Evolutionary conservation across 495 filamentous ascomycete genomes (phyloP).

Genomic region (Penicillium angulare): DNA sequence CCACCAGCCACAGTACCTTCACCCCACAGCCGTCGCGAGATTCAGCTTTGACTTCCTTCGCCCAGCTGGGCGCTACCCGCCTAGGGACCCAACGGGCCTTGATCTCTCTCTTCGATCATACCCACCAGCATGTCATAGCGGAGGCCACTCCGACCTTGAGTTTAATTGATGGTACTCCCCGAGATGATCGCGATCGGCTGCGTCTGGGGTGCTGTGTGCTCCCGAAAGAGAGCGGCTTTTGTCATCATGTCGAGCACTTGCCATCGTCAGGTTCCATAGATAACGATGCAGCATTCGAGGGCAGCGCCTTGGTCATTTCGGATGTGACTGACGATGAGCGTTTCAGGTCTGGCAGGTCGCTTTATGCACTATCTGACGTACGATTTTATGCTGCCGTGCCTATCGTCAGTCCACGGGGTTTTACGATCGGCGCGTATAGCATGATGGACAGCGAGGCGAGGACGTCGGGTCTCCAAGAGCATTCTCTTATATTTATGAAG

Average conservation of each 20-base stretch:
- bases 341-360: too few relatives aligned
- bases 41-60: conserved; percentile 56
- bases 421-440: conserved; percentile 59
- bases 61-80: conserved; percentile 56
- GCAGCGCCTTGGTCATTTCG: conserved; percentile 8
- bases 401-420: conserved; percentile 53
- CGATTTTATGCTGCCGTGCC: conserved; percentile 60
- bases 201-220: conserved; percentile 42
- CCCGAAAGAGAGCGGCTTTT: conserved; percentile 40
- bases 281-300: too few relatives aligned
- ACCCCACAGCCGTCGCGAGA: conserved; percentile 41
- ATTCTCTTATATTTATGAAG: conserved; percentile 28
- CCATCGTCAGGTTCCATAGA: too few relatives aligned
- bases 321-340: conserved; percentile 22
- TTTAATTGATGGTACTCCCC: conserved; percentile 10
- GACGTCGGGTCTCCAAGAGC: conserved; percentile 9
- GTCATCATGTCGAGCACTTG: conserved; percentile 33
- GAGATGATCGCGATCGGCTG: conserved; percentile 29
- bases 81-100: conserved; percentile 50
- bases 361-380: too few relatives aligned
- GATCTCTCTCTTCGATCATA: conserved; percentile 56
- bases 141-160: conserved; percentile 54
- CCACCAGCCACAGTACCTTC: conserved; percentile 4
- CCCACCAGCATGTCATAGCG: conserved; percentile 55
- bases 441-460: conserved; percentile 50